A percentile compares a stretch with the other conserved stretches of the same genome.
Evolutionary conservation across 495 filamentous ascomycete species (phyloP).

Genomic region (Penicillium psychrofluorescens): DNA sequence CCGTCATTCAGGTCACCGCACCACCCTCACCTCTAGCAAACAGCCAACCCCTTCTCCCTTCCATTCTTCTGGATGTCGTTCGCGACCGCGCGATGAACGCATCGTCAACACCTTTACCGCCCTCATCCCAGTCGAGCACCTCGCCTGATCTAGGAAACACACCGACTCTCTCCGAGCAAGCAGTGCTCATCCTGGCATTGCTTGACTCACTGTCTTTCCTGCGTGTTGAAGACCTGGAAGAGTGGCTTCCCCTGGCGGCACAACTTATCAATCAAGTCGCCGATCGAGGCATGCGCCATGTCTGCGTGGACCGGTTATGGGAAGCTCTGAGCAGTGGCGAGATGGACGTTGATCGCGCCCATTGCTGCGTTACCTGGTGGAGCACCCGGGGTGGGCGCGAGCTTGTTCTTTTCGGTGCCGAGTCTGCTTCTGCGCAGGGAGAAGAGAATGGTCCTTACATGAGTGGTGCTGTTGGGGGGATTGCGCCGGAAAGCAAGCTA

Average conservation of each 20-base stretch:
- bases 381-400: slow-evolving; percentile 60
- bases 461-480: slow-evolving; percentile 49
- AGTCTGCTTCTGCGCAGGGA: slow-evolving; percentile 11
- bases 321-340: slow-evolving; percentile 75
- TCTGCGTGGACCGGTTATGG: slow-evolving; percentile 75
- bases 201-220: slow-evolving; percentile 78
- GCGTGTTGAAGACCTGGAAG: slow-evolving; percentile 59
- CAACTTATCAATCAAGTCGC: slow-evolving; percentile 56
- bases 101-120: slow-evolving; percentile 42
- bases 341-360: slow-evolving; percentile 83
- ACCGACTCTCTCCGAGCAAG: slow-evolving; percentile 66
- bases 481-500: slow-evolving; percentile 37
- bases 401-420: slow-evolving; percentile 50
- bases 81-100: slow-evolving; percentile 56
- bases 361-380: slow-evolving; percentile 87
- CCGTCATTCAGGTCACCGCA: slow-evolving; percentile 75
- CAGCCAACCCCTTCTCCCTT: slow-evolving; percentile 65
- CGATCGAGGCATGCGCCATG: slow-evolving; percentile 53
- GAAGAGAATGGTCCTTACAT: slow-evolving; percentile 39
- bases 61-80: slow-evolving; percentile 75
- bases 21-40: slow-evolving; percentile 69
- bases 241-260: slow-evolving; percentile 69
- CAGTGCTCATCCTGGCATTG: slow-evolving; percentile 69
- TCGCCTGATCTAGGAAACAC: slow-evolving; percentile 18
- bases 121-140: slow-evolving; percentile 19